These are phyloP conservation scores for Hypericum androsaemum DNA, from an alignment of 345 rosid genomes.

Conservation along the genomic window DNA sequence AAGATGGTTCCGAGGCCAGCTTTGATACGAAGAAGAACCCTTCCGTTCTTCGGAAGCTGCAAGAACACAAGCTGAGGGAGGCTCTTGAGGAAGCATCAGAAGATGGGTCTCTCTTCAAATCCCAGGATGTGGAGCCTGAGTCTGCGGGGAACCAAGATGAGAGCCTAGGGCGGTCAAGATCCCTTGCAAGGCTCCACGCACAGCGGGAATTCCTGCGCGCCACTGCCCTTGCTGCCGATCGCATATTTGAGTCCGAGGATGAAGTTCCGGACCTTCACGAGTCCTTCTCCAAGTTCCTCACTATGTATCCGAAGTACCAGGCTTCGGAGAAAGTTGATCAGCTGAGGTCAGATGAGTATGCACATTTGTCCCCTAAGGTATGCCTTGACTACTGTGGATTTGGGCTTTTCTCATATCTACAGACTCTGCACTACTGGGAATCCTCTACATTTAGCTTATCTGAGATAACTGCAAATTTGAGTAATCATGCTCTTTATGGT, in stretches of 20 bases:
- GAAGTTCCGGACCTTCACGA: constrained; percentile 47
- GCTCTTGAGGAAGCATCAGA: constrained; percentile 90
- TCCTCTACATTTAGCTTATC: constrained; percentile 64
- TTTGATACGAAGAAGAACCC: constrained; percentile 23
- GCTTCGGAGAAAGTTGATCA: constrained; percentile 60
- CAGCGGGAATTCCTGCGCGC: constrained; percentile 77
- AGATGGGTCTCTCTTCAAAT: constrained; percentile 63
- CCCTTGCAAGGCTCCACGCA: constrained; percentile 72
- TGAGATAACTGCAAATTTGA: constrained; percentile 79
- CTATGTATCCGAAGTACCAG: constrained; percentile 71
- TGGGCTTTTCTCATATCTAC: constrained; percentile 69
- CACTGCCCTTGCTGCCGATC: constrained; percentile 61
- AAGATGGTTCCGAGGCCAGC: constrained; percentile 27
- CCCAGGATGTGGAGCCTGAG: constrained; percentile 52
- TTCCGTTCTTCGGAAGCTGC: constrained; percentile 47
- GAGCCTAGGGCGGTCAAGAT: constrained; percentile 58
- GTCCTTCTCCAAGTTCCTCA: constrained; percentile 61
- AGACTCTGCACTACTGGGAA: constrained; percentile 61
- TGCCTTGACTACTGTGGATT: constrained; percentile 93
- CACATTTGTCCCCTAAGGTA: constrained; percentile 63
- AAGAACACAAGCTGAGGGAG: constrained; percentile 67
- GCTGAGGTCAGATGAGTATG: constrained; percentile 58
- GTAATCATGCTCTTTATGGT: constrained; percentile 74
- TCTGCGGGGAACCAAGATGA: constrained; percentile 32
- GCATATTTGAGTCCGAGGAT: constrained; percentile 36